A percentile compares a stretch with the other conserved stretches of the same genome.
phyloP scores from a whole-genome alignment of 2,329 filamentous ascomycete genomes.

The Neonectria neomacrospora region DNA sequence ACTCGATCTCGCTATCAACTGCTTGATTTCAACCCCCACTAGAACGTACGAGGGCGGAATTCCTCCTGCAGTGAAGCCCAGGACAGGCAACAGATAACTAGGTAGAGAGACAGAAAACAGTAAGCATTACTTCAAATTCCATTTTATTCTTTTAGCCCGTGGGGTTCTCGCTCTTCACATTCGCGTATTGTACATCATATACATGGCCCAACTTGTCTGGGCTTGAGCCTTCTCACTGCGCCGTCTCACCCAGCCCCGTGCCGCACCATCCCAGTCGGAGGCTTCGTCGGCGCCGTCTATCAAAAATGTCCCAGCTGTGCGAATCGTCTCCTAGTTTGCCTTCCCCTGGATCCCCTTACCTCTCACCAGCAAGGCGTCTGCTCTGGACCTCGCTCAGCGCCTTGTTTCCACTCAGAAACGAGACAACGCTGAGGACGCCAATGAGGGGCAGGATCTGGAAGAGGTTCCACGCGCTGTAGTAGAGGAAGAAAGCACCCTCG shows the following conservation, averaged over 20 bases:
- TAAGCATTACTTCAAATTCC: conserved; percentile 3
- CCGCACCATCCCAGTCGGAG: conserved; percentile 5
- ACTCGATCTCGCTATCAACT: too few relatives aligned
- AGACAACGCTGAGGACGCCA: conserved; percentile 72
- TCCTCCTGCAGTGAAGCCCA: too few relatives aligned
- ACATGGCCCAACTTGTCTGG: conserved; percentile 20
- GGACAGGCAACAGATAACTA: too few relatives aligned
- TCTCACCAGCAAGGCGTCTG: conserved; percentile 80
- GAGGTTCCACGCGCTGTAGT: conserved; percentile 91
- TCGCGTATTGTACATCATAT: conserved; percentile 32
- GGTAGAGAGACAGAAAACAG: neutral
- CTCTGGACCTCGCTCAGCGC: conserved; percentile 94
- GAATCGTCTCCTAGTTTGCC: neutral
- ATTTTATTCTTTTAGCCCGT: conserved; percentile 25
- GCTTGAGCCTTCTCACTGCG: conserved; percentile 7
- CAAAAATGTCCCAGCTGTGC: conserved; percentile 3
- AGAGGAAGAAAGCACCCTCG: conserved; percentile 93
- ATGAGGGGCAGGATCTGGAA: conserved; percentile 87
- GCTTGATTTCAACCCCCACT: too few relatives aligned
- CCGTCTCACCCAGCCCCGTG: conserved; percentile 7
- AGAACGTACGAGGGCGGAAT: too few relatives aligned
- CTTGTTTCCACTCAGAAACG: conserved; percentile 88
- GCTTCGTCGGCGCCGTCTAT: conserved; percentile 12
- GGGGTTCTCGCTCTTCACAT: conserved; percentile 17
- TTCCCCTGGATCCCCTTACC: conserved; percentile 50